phyloP scores from a whole-genome alignment of 2,329 filamentous ascomycete genomes.

The Drechslera avenae region DNA sequence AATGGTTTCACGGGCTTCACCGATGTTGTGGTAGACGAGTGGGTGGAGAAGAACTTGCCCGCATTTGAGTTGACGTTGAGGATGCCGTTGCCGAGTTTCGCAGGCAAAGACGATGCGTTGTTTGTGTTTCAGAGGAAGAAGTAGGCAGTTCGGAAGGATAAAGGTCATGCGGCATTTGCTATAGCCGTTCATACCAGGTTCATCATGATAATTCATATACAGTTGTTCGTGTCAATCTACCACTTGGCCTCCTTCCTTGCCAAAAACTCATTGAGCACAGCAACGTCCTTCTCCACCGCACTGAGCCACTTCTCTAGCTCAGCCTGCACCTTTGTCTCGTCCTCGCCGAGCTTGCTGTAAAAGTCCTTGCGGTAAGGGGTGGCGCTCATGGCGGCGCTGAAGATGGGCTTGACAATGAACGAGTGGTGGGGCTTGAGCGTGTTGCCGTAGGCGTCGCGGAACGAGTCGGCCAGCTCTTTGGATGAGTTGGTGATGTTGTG shows the following conservation, averaged over 20 bases:
- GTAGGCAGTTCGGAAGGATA: background rate
- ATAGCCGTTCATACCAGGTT: background rate
- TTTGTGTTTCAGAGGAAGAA: constrained; percentile 63
- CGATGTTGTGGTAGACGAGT: constrained; percentile 67
- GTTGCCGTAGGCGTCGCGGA: constrained; percentile 80
- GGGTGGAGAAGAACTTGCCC: constrained; percentile 63
- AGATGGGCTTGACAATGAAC: constrained; percentile 88
- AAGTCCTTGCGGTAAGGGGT: constrained; percentile 94
- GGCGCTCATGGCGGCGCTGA: constrained; percentile 89
- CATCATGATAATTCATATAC: constrained; percentile 1
- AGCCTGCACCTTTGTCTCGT: constrained; percentile 64
- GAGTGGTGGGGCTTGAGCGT: constrained; percentile 93
- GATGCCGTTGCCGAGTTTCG: constrained; percentile 73
- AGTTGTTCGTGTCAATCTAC: constrained; percentile 18
- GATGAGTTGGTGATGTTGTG: constrained; percentile 71
- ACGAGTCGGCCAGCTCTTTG: constrained; percentile 83
- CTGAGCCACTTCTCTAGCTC: constrained; percentile 74
- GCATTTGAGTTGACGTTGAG: constrained; percentile 66
- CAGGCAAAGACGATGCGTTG: constrained; percentile 76
- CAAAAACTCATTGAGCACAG: constrained; percentile 70
- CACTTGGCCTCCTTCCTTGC: constrained; percentile 43
- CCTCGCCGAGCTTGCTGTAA: constrained; percentile 80
- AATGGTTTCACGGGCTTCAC: constrained; percentile 77
- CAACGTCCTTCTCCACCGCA: constrained; percentile 77
- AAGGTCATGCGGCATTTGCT: background rate